Evolutionary conservation across 768 basidiomycete species (phyloP), one percentile per base, ranked within the genome.

Genomic region (Leccinum fibrillosum): DNA sequence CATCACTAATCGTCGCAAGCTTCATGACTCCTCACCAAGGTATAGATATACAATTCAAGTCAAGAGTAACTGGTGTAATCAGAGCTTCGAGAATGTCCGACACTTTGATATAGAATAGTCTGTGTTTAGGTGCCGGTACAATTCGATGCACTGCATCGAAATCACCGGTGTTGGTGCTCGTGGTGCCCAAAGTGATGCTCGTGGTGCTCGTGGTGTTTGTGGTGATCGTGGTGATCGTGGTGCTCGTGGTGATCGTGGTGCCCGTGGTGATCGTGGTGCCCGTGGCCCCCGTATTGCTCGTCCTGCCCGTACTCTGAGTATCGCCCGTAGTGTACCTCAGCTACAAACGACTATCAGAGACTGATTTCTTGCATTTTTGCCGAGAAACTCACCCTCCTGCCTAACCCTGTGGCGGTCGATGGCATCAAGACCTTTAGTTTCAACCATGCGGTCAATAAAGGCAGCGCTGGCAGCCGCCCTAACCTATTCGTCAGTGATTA

Each of bases 371-470:
- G 25, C 15, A 11, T 0, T 5, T 17, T 2, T 15, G 15, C 0
- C 23, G 1, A 7, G 17, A 17, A 19, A 45, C 67, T 64, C 49
- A 75, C 77, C 79, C 0, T 74, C 48, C 39, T 67, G 58, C 66
- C 82, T 80, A 23, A 77, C 77, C 66, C 74, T 77, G 66, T 75
- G 63, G 34, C 50, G 67, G 64, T 83, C 80, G 42, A 82, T 15
- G 34, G 68, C 76, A 67, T 84, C 79, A 28, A 83, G 77, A 23
- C 82, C 84, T 64, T 82, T 85, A 62, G 83, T 83, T 72, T 89
- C 87, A 19, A 82, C 64, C 2, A 81, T 54, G 52, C 70, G 78
- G 63, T 82, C 80, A 58, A 88, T 63, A 69, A 85, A 82, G 17
- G 71, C 81, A 59, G 80, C 86, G 53, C 75, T 65, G 34, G 83